Evolutionary conservation across 2,329 filamentous ascomycete species (phyloP), one percentile per base, ranked within the genome.

Genomic region (Neonectria magnoliae): DNA sequence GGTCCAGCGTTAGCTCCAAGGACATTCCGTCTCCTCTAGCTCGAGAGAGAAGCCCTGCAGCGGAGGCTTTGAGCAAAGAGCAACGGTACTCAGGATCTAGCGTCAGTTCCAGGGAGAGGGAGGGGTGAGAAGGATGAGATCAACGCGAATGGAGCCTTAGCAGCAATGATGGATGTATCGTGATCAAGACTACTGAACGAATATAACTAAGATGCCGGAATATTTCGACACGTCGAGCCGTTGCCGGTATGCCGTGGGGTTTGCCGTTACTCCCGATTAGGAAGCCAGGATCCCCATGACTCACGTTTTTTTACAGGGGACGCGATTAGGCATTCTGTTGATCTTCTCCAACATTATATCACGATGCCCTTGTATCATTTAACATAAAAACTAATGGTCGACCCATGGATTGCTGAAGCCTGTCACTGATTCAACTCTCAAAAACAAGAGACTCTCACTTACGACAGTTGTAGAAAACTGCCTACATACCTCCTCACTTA

Each of bases 21-120:
- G 57, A 60, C 25, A 25, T 25, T 18, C 80, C 85, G 5, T 88
- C 85, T 3, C 86, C 85, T 4, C 73, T 88, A 62, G 82, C 84
- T 7, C 80, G 79, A 56, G 85, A 85, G 69, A 84, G 81, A 64
- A 84, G 78, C 52, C 66, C 63, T 27, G 68, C 71, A 9, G 42
- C 51, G 38, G 61, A 64, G 29, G 51, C 51, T 11, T 29, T 53
- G 11, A 33, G 44, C 4, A 50, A 38, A 36, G 50, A 60, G 33
- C 51, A 55, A 44, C 56, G 61, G 44, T 59, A 64, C 7, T 64
- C 61, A 20, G 59, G 42, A 10, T 64, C 61, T 16, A 64, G 56
- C 42, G 31, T 54, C 8, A 60, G 57, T 25, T 60, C 50, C 4
- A 60, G 44, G 13, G 57, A 60, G 33, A 60, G 57, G n/a, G 57